A percentile compares a stretch with the other conserved stretches of the same genome.
Evolutionary conservation across 768 basidiomycete genomes (phyloP).

Genomic region (Tephrocybe sp.): DNA sequence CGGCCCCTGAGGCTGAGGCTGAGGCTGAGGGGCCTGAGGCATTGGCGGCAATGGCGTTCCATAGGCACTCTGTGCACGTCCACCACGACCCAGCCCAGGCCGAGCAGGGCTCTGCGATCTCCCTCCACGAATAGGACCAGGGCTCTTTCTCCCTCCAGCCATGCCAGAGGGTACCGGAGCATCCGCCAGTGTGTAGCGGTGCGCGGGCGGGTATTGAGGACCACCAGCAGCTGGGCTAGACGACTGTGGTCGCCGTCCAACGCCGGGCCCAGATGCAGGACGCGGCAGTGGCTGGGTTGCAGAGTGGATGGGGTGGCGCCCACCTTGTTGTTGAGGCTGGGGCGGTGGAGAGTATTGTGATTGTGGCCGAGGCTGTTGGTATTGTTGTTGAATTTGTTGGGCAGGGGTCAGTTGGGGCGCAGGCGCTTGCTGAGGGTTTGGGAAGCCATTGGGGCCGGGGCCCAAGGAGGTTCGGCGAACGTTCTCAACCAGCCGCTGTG

Average conservation of each 20-base stretch:
- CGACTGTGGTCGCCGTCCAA: conserved; percentile 14
- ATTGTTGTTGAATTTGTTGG: conserved; percentile 17
- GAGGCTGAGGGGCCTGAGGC: background rate
- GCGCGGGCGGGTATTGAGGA: conserved; percentile 32
- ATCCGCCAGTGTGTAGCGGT: conserved; percentile 50
- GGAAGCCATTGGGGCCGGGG: conserved; percentile 5
- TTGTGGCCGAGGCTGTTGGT: conserved; percentile 14
- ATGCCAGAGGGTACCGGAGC: conserved; percentile 22
- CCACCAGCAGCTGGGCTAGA: conserved; percentile 4
- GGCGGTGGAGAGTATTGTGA: conserved; percentile 12
- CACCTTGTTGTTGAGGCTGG: conserved; percentile 5
- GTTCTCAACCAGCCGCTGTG: conserved; percentile 48
- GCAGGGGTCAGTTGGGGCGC: conserved; percentile 17
- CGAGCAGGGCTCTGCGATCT: conserved; percentile 13
- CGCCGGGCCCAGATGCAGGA: conserved; percentile 11
- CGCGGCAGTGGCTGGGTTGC: conserved; percentile 8
- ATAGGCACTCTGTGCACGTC: conserved; percentile 5
- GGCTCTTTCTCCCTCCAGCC: conserved; percentile 16
- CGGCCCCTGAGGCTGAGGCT: conserved; percentile 6
- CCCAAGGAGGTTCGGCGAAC: conserved; percentile 49
- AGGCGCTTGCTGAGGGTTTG: conserved; percentile 3
- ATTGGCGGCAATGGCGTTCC: background rate
- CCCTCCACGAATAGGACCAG: conserved; percentile 15
- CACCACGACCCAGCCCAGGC: conserved; percentile 11
- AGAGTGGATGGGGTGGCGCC: conserved; percentile 9